Evolutionary conservation across 2,329 filamentous ascomycete genomes (phyloP), one percentile per base, ranked within the genome.

Genomic region (Cladosporium sp.): DNA sequence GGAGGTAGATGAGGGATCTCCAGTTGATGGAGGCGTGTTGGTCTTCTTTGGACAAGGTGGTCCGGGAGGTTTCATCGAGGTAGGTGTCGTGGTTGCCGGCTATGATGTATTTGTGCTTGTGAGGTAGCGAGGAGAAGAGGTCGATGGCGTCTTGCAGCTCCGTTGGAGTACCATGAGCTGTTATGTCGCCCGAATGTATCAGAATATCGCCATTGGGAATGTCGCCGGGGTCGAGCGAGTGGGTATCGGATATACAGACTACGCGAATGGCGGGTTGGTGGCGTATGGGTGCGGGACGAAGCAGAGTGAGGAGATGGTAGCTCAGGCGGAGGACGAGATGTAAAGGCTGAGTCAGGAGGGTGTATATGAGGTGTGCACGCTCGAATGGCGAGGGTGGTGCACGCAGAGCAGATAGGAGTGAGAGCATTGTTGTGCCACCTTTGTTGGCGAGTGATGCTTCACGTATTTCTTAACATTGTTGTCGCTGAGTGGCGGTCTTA

Each of bases 201-300:
- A 97, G 82, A 20, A 97, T 78, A 71, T 97, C 91, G 57, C 91
- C 92, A 9, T 81, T 74, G 0, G 91, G 91, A 0, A 95, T 24
- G n/a, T 78, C 65, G 17, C 73, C 65, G 9, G 63, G 57, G 5
- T 79, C 79, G 40, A 81, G 78, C 59, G 83, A 84, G 75, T 97
- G 93, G 0, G 93, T 97, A 74, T 97, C 93, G 9, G 91, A 93
- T 62, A 97, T 84, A 74, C 90, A 96, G 62, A 97, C 89, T 24
- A 97, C 81, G 59, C 86, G 85, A 68, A 97, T 83, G 6, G 83
- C 75, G 1, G 76, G 77, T 57, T 76, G 77, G 56, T 79, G 75
- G 32, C 77, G 76, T 2, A 71, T 77, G 0, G 89, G 84, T 12
- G 72, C 20, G 13, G 54, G 54, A 9, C 90, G 88, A 3, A 96